phyloP scores from a whole-genome alignment of 2,329 filamentous ascomycete genomes.

The Phyllosticta citribraziliensis region DNA sequence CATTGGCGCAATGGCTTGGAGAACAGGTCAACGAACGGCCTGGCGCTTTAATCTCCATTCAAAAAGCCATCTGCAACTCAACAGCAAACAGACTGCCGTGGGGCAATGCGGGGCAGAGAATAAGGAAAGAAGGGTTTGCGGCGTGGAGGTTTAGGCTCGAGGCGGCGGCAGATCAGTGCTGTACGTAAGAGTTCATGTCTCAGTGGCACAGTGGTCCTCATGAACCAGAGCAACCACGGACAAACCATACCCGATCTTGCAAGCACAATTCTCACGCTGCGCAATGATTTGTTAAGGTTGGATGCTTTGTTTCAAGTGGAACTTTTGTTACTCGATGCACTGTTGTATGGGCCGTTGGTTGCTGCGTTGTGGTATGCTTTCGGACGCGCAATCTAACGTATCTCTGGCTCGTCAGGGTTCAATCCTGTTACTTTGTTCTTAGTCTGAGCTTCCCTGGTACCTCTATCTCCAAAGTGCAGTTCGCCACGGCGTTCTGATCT shows the following conservation, averaged over 20 bases:
- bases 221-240: neutral
- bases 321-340: neutral
- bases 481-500: neutral
- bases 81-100: neutral
- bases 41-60: neutral
- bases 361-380: neutral
- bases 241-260: too few relatives aligned
- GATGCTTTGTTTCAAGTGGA: neutral
- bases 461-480: neutral
- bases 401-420: neutral
- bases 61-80: neutral
- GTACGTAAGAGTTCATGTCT: neutral
- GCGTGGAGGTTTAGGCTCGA: neutral
- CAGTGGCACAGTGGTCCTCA: neutral
- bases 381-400: neutral
- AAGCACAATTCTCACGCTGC: neutral
- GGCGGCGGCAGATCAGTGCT: neutral
- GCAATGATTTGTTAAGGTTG: neutral
- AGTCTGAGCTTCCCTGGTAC: neutral
- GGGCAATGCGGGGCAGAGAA: neutral
- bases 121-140: neutral
- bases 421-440: neutral
- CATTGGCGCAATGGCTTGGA: neutral
- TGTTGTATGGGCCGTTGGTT: neutral
- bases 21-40: neutral